Evolutionary conservation across 1,139 yeast genomes (phyloP).

Genomic region (Saccharomyces hybrid): DNA sequence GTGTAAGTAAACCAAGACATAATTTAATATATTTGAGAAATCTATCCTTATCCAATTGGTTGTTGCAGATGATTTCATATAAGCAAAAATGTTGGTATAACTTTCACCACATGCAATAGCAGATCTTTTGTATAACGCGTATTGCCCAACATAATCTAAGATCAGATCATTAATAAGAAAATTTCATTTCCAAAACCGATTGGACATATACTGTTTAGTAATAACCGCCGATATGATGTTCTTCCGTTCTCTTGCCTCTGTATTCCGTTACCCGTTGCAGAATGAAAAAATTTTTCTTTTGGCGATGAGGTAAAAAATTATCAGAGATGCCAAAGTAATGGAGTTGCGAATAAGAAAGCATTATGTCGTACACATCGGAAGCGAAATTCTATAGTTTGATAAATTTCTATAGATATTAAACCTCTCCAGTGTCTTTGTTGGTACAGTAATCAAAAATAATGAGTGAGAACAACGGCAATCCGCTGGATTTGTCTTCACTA

Average conservation of each 20-base stretch:
- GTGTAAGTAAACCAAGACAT: too few relatives aligned
- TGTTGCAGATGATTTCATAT: too few relatives aligned
- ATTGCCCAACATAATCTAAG: too few relatives aligned
- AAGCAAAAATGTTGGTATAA: too few relatives aligned
- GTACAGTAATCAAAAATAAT: constrained; percentile 2
- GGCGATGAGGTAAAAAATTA: background rate
- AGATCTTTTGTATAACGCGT: too few relatives aligned
- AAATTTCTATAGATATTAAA: background rate
- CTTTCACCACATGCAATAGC: too few relatives aligned
- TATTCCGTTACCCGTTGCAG: background rate
- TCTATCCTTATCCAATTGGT: too few relatives aligned
- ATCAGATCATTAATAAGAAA: too few relatives aligned
- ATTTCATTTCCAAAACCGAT: background rate
- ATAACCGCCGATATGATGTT: background rate
- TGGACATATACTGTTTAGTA: background rate
- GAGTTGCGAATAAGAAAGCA: background rate
- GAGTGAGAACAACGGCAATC: constrained; percentile 7
- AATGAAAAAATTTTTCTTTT: constrained; percentile 4
- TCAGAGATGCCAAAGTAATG: background rate
- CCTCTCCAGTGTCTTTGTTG: background rate
- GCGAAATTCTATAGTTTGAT: background rate
- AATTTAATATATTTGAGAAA: too few relatives aligned
- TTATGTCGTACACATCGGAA: background rate
- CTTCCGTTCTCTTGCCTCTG: background rate
- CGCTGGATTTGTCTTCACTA: constrained; percentile 42